Conservation (phyloP, 306 rosid species). For the Dryas drummondii region DNA sequence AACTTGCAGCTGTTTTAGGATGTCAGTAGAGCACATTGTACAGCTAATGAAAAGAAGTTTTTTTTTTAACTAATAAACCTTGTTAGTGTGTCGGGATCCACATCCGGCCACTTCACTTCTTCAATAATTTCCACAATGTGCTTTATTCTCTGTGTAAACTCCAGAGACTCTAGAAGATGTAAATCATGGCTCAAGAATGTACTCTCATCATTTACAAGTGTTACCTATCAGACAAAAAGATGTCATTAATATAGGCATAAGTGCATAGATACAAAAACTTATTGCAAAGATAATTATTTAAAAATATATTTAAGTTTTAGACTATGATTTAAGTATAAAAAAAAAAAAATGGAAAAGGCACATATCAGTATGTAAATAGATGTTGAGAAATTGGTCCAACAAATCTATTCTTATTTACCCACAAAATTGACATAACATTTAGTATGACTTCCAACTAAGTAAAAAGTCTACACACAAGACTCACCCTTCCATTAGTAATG, state of each 20-base stretch:
- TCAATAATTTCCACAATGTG: constrained; percentile 80
- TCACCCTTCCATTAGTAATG: constrained; percentile 98
- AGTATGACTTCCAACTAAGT: background rate
- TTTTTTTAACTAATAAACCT: constrained; percentile 51
- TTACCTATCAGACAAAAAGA: constrained; percentile 48
- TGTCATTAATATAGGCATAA: background rate
- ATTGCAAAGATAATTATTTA: background rate
- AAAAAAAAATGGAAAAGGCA: background rate
- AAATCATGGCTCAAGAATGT: constrained; percentile 87
- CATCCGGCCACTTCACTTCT: constrained; percentile 72
- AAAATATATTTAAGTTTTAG: background rate
- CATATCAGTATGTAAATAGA: background rate
- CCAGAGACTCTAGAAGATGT: constrained; percentile 85
- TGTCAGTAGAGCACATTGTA: background rate
- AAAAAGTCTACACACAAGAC: constrained; percentile 13
- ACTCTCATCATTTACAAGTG: constrained; percentile 48
- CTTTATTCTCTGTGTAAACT: constrained; percentile 81
- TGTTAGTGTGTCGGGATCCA: constrained; percentile 81
- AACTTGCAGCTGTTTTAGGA: background rate
- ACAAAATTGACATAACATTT: background rate
- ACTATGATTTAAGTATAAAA: background rate
- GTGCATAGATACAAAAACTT: background rate
- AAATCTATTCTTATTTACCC: constrained; percentile 5
- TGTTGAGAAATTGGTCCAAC: background rate
- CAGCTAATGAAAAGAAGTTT: background rate